A percentile compares a stretch with the other conserved stretches of the same genome.
These are phyloP conservation scores for Lenzites betulinus DNA, from an alignment of 768 basidiomycete genomes.

Conservation along the genomic window DNA sequence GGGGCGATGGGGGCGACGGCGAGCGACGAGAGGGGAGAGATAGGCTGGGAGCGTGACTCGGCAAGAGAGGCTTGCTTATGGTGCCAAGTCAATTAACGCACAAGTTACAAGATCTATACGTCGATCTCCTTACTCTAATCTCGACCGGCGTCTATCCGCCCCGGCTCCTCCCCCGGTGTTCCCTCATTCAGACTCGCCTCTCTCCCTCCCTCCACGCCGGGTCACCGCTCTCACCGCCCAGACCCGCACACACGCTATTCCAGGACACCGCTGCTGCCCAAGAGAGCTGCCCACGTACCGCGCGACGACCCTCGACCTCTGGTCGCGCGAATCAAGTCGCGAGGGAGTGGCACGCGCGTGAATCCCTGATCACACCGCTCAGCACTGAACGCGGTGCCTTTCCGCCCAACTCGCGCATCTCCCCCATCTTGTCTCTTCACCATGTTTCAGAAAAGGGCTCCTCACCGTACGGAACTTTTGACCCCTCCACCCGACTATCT, in stretches of 20 bases:
- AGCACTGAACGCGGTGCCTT: background rate
- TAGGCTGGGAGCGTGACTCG: slow-evolving; percentile 1
- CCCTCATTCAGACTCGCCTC: background rate
- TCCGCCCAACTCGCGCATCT: background rate
- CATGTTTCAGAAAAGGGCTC: slow-evolving; percentile 9
- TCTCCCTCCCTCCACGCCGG: background rate
- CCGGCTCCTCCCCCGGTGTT: background rate
- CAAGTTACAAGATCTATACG: too few species aligned
- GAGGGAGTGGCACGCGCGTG: background rate
- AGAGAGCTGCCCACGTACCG: background rate
- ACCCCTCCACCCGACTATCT: slow-evolving; percentile 21
- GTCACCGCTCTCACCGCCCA: background rate
- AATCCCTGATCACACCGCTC: background rate
- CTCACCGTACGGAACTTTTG: slow-evolving; percentile 3
- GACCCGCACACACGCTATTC: too few species aligned
- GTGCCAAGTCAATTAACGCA: background rate
- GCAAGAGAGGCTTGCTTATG: background rate
- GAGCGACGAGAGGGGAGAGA: background rate
- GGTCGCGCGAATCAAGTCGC: slow-evolving; percentile 5
- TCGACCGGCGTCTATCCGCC: background rate
- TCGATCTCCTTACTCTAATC: background rate
- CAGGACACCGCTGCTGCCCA: too few species aligned
- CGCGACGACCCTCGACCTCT: background rate
- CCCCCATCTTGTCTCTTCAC: background rate
- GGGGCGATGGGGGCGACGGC: background rate